A percentile compares a stretch with the other conserved stretches of the same genome.
These are phyloP conservation scores for Mortierella antarctica DNA, from an alignment of 192 early-diverging fungal species.

Conservation along the genomic window DNA sequence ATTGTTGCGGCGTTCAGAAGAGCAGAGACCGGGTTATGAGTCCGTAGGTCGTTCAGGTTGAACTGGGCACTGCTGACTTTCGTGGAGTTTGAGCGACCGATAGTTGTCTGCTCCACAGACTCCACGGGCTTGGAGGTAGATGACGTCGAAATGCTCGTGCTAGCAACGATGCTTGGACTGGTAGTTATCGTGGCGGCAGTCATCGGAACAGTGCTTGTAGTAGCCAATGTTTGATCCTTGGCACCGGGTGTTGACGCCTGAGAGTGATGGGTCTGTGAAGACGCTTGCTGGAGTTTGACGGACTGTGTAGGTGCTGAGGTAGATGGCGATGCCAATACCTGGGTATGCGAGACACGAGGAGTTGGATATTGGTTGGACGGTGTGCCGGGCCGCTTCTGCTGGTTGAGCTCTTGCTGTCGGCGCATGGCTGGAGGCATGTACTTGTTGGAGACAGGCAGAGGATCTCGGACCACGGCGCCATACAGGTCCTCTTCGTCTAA, in stretches of 20 bases:
- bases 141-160: neutral
- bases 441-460: constrained; percentile 68
- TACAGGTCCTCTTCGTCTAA: constrained; percentile 95
- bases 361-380: constrained; percentile 10
- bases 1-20: constrained; percentile 43
- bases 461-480: constrained; percentile 79
- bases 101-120: constrained; percentile 11
- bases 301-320: neutral
- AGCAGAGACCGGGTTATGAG: constrained; percentile 60
- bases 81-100: constrained; percentile 30
- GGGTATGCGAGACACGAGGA: neutral
- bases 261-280: neutral
- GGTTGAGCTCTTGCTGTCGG: constrained; percentile 60
- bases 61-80: constrained; percentile 52
- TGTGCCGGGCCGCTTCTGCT: constrained; percentile 26
- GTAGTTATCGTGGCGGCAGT: neutral
- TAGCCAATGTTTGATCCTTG: neutral
- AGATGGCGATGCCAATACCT: neutral
- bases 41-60: constrained; percentile 58
- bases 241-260: neutral
- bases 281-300: neutral
- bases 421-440: constrained; percentile 90
- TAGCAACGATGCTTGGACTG: neutral
- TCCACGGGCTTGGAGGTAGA: neutral
- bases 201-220: neutral